Base-by-base conservation (phyloP, 2,329 filamentous ascomycete genomes). In the Penicillium sp. region DNA sequence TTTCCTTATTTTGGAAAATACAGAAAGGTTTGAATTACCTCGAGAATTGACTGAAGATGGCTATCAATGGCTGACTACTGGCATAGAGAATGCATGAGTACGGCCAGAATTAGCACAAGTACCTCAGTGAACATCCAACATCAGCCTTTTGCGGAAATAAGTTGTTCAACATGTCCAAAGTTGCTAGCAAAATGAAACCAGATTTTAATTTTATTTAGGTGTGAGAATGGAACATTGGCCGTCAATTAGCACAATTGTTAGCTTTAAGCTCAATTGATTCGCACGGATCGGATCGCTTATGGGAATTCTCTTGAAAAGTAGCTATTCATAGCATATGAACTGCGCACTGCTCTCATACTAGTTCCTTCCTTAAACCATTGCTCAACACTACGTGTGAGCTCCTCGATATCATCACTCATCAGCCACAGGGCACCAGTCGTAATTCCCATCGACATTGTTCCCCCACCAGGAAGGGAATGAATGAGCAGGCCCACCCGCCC, bases 401-500 rank as follows among this genome's bases (percentile, higher is more conserved):
- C 8, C 24, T 30, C 26, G 10, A 13, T 44, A n/a, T 7, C 15
- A n/a, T 49, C 45, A n/a, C 45, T 49, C 15, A 2, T 58, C 44
- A 0, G 68, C 1, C 3, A 68, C 54, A 0, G 83, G 83, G 65
- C 83, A 85, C 42, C 78, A 73, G 66, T 85, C 83, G 51, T 82
- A 83, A 66, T 81, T 77, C 1, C 82, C 83, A 26, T 80, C 70
- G 0, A 65, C 72, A 33, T 84, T 84, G 56, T 86, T 86, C 0
- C 84, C 84, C 83, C 83, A 86, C 84, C 84, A 86, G 1, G 67
- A 71, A 0, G 84, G 83, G 67, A 86, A 85, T 0, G 81, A 77
- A 10, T 75, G 69, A 0, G 79, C 70, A 1, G 65, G 61, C 0
- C 81, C 81, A 33, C 82, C 82, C 2, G 82, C 83, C 0, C 84